A percentile compares a stretch with the other conserved stretches of the same genome.
Evolutionary conservation across 2,329 filamentous ascomycete genomes (phyloP).

Genomic region (Aspergillus neoniger): DNA sequence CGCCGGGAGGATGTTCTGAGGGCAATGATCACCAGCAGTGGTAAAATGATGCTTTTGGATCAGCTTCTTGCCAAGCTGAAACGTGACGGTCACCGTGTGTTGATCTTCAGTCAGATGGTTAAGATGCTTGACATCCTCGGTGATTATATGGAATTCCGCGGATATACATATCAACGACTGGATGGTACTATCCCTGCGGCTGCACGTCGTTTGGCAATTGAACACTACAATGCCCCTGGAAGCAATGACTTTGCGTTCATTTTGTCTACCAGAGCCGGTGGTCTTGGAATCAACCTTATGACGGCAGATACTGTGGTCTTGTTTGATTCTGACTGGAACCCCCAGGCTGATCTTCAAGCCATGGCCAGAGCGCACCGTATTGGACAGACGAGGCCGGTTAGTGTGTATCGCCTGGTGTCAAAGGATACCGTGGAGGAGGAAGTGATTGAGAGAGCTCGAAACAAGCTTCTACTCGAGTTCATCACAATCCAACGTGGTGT

Average conservation of each 20-base stretch:
- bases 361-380: slow-evolving; percentile 99
- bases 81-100: slow-evolving; percentile 87
- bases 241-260: slow-evolving; percentile 97
- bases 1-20: slow-evolving; percentile 89
- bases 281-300: slow-evolving; percentile 98
- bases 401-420: slow-evolving; percentile 92
- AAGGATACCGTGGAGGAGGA: slow-evolving; percentile 99
- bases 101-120: slow-evolving; percentile 99
- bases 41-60: slow-evolving; percentile 99
- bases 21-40: slow-evolving; percentile 91
- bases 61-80: slow-evolving; percentile 92
- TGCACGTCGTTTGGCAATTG: slow-evolving; percentile 88
- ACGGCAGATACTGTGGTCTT: slow-evolving; percentile 97
- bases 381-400: slow-evolving; percentile 93
- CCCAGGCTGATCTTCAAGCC: slow-evolving; percentile 94
- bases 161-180: slow-evolving; percentile 92
- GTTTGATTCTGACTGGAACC: slow-evolving; percentile 96
- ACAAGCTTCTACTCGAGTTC: slow-evolving; percentile 96
- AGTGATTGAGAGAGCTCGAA: slow-evolving; percentile 90
- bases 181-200: slow-evolving; percentile 92
- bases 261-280: slow-evolving; percentile 90
- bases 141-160: slow-evolving; percentile 87
- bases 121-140: slow-evolving; percentile 96
- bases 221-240: slow-evolving; percentile 96
- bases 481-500: slow-evolving; percentile 96